Base-by-base conservation (phyloP, 2,329 filamentous ascomycete species). In the Xylariaceae sp. region DNA sequence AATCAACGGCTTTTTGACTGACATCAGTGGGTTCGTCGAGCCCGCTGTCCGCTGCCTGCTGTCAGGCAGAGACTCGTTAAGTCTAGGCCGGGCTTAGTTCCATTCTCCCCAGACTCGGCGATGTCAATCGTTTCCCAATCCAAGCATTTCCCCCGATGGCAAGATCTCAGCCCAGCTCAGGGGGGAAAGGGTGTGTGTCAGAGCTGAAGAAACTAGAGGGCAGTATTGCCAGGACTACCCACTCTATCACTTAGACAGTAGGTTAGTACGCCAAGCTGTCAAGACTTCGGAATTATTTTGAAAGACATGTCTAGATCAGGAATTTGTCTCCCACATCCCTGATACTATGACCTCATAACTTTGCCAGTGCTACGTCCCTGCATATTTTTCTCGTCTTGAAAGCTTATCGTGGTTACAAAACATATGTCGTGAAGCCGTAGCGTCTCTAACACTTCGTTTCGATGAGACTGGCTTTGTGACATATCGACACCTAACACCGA, bases 121-220 rank as follows among this genome's bases (percentile, higher is more conserved):
- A 21, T 50, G 60, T 44, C 47, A 50, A 62, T 62, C 60, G 20
- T 52, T 60, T 12, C 60, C 57, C 32, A 42, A 41, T 57, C 48
- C 26, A 48, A 54, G n/a, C n/a, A 21, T n/a, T 54, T 26, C 40
- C 47, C 40, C 14, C 32, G 32, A 14, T 3, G 32, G 12, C 14
- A 7, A 37, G 32, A 16, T 16, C 14, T 37, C 32, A 16, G 32
- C 14, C 5, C 32, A 37, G 7, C 12, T 16, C 32, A 37, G 12
- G 14, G 14, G 14, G 32, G 32, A 4, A 37, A n/a, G n/a, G 14
- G 32, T 37, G 32, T 4, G 32, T 16, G 6, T 37, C 32, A 37
- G 32, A 16, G 32, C 32, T 37, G 32, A 55, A 49, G 20, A 52
- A 44, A 20, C 19, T 40, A 32, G 40, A 49, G 18, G 16, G 23